A percentile compares a stretch with the other conserved stretches of the same genome.
phyloP scores from a whole-genome alignment of 441 rosid species.

The Dalechampia spathulata region DNA sequence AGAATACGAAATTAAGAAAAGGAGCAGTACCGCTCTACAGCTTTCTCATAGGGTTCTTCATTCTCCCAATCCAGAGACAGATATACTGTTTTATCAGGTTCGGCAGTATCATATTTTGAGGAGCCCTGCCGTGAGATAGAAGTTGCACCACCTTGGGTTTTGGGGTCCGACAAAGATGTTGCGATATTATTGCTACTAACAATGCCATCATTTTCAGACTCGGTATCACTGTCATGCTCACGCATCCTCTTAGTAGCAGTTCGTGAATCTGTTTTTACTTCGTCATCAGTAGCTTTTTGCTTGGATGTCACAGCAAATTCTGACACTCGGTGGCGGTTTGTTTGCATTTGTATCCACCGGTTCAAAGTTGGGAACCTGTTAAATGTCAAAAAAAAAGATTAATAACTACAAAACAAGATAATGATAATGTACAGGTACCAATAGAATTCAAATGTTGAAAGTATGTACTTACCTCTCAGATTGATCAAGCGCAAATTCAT shows the following conservation, averaged over 20 bases:
- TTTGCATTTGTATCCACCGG: conserved; percentile 99
- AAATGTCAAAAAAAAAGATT: conserved; percentile 13
- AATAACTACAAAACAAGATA: conserved; percentile 17
- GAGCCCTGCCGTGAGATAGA: conserved; percentile 29
- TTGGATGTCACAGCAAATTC: conserved; percentile 82
- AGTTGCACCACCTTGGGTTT: conserved; percentile 38
- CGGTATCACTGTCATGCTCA: conserved; percentile 72
- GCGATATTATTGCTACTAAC: conserved; percentile 34
- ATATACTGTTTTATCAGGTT: conserved; percentile 58
- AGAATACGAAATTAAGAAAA: conserved; percentile 12
- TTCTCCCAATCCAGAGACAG: conserved; percentile 95
- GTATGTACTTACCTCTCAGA: conserved; percentile 77
- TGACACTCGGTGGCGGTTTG: conserved; percentile 92
- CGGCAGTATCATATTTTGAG: conserved; percentile 37
- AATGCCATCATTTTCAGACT: conserved; percentile 67
- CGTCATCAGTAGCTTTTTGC: conserved; percentile 40
- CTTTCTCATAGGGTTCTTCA: conserved; percentile 89
- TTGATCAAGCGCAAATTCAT: conserved; percentile 98
- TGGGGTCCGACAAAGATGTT: conserved; percentile 33
- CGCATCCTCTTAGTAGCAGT: conserved; percentile 69
- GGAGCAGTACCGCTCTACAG: conserved; percentile 63
- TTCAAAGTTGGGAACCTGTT: conserved; percentile 91
- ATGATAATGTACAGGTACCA: conserved; percentile 7
- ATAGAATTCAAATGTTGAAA: conserved; percentile 10
- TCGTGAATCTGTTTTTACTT: conserved; percentile 51